A percentile compares a stretch with the other conserved stretches of the same genome.
These are phyloP conservation scores for Berberis thunbergii DNA, from an alignment of 164 flowering plant genomes.

Conservation along the genomic window DNA sequence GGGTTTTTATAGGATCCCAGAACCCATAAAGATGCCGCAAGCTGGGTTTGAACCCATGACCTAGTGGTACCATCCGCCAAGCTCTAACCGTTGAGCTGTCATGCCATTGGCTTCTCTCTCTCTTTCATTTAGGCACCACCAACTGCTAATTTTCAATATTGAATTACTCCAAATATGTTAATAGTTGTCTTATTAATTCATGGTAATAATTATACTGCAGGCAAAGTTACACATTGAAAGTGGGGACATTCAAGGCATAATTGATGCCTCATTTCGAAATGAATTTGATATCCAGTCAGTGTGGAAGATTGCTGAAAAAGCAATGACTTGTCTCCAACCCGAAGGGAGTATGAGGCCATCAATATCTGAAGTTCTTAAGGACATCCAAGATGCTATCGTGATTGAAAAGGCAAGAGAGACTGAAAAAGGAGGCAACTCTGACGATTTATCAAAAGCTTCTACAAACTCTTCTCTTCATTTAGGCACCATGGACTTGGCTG, in stretches of 20 bases:
- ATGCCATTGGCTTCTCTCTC: no score
- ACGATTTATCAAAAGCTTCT: conserved; percentile 49
- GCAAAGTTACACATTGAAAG: conserved; percentile 82
- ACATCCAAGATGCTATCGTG: conserved; percentile 82
- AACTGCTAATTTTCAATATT: no score
- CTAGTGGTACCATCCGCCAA: no score
- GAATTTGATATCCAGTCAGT: conserved; percentile 81
- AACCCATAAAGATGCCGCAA: no score
- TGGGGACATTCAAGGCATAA: conserved; percentile 88
- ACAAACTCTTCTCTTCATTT: conserved; percentile 46
- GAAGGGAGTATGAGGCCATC: conserved; percentile 87
- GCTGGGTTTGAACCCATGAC: no score
- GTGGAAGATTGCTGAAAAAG: conserved; percentile 99
- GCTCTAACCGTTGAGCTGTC: no score
- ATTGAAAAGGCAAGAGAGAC: conserved; percentile 55
- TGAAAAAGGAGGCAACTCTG: conserved; percentile 46
- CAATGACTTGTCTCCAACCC: conserved; percentile 82
- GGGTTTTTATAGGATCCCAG: no score
- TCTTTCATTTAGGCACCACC: neutral
- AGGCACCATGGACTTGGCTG: conserved; percentile 40
- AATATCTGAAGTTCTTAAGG: conserved; percentile 93
- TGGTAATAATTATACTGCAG: conserved; percentile 27
- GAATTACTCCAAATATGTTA: no score
- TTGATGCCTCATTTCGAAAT: conserved; percentile 52
- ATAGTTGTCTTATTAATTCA: neutral